Evolutionary conservation across 202 grass and related monocot genomes (phyloP), one percentile per base, ranked within the genome.

Genomic region (Zizania palustris): DNA sequence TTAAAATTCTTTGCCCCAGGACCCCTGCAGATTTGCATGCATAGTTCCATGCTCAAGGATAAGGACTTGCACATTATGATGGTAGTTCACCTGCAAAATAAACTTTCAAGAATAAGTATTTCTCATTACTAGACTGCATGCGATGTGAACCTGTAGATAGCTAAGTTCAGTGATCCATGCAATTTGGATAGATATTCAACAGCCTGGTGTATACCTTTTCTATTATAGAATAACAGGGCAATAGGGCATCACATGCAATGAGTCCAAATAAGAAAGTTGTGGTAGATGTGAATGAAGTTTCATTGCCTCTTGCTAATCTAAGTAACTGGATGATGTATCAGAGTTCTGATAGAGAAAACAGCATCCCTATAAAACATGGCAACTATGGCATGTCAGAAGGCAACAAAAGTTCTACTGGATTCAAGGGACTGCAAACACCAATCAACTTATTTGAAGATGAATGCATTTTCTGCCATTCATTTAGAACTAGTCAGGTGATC

Each of bases 381-480:
- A 55, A 55, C 41, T 15, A 6, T 28, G 20, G 37, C 16, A 51
- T 59, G 64, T 65, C 13, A 0, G 11, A 60, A 66, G 51, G 12
- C 18, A 57, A 37, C 20, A 1, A 53, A 41, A 22, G 13, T 51
- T 15, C 20, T 64, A 56, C 57, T 51, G 44, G 8, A 45, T 71
- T 75, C 62, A 87, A 76, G 65, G 80, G 35, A 63, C 3, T 39
- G 1, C 68, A 7, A 67, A 77, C 88, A 15, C 91, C 88, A 50
- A 88, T 86, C 6, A 44, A 82, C 51, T 65, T 96, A 55, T 92
- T 75, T 71, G 78, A 82, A 68, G 89, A 96, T 70, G 89, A 96
- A 83, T 96, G 89, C 38, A 50, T 65, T 76, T 96, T 92, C 43
- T 96, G 93, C 58, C 89, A 92, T 88, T 90, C 93, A n/a, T 89